Evolutionary conservation across 2,329 filamentous ascomycete genomes (phyloP).

Genomic region (Aspergillus fumigatiaffinis): DNA sequence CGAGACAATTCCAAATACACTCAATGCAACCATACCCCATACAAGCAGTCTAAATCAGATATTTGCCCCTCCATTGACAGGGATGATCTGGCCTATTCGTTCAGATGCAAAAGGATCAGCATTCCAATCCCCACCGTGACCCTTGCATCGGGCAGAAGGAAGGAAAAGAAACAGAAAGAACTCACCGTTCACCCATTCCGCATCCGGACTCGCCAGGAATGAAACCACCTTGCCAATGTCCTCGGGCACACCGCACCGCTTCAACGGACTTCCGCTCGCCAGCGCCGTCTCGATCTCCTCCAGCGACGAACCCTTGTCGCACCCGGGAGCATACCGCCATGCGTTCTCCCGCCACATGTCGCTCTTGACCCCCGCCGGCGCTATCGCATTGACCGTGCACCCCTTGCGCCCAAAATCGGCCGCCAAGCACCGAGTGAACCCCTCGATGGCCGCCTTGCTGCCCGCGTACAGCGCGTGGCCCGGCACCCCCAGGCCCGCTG

Average conservation of each 20-base stretch:
- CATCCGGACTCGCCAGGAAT: constrained; percentile 54
- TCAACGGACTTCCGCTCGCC: constrained; percentile 56
- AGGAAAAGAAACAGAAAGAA: neutral
- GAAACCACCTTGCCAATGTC: constrained; percentile 58
- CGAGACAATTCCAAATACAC: neutral
- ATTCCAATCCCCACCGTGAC: neutral
- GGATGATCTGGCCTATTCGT: constrained; percentile 10
- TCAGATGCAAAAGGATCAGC: neutral
- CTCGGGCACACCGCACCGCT: constrained; percentile 54
- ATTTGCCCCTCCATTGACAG: constrained; percentile 13
- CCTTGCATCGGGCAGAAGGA: neutral
- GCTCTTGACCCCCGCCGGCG: constrained; percentile 56
- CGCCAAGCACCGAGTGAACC: constrained; percentile 57
- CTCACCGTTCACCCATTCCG: constrained; percentile 64
- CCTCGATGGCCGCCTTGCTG: constrained; percentile 59
- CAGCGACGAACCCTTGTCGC: constrained; percentile 53
- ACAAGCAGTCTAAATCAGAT: constrained; percentile 1
- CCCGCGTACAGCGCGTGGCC: constrained; percentile 51
- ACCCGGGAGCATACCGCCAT: constrained; percentile 61
- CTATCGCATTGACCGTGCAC: constrained; percentile 59
- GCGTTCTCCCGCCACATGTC: constrained; percentile 73
- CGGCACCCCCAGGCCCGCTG: constrained; percentile 45
- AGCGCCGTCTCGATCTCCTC: constrained; percentile 50
- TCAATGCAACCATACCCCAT: neutral
- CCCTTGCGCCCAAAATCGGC: constrained; percentile 54